Conservation (phyloP, 2,329 filamentous ascomycete species). For the Colletotrichum sp. region DNA sequence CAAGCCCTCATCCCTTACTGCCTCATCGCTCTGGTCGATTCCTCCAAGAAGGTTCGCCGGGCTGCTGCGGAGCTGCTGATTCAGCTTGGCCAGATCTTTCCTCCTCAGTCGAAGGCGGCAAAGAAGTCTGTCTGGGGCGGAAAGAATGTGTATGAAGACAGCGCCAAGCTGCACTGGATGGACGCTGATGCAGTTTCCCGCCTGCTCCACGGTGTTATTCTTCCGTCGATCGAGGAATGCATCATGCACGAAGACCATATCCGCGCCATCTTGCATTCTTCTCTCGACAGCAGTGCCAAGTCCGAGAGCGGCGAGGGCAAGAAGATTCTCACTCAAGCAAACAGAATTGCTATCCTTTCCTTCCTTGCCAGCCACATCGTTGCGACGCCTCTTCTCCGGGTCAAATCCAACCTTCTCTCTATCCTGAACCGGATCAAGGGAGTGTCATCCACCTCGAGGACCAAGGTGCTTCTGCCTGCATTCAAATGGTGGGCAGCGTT, state of each 20-base stretch:
- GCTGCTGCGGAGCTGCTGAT: conserved; percentile 73
- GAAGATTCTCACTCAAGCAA: conserved; percentile 61
- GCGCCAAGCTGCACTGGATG: conserved; percentile 61
- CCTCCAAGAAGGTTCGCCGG: conserved; percentile 76
- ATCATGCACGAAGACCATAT: conserved; percentile 80
- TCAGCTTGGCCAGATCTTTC: conserved; percentile 58
- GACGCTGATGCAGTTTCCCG: conserved; percentile 61
- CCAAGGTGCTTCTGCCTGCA: conserved; percentile 76
- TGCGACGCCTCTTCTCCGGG: conserved; percentile 68
- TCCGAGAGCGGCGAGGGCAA: conserved; percentile 51
- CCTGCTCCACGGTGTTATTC: conserved; percentile 69
- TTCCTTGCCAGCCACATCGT: conserved; percentile 78
- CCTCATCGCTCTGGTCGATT: conserved; percentile 75
- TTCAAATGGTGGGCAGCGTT: conserved; percentile 73
- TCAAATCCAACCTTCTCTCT: conserved; percentile 76
- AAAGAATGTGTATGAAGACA: conserved; percentile 68
- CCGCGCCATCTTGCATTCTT: conserved; percentile 63
- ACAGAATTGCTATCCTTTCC: conserved; percentile 68
- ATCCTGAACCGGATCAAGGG: conserved; percentile 76
- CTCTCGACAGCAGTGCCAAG: conserved; percentile 58
- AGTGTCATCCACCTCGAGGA: conserved; percentile 72
- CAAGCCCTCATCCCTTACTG: conserved; percentile 86
- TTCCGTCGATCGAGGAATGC: conserved; percentile 84
- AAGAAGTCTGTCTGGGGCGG: conserved; percentile 62
- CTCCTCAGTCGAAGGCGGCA: conserved; percentile 40